Percentiles rank a stretch among this genome's conserved stretches.
phyloP scores from a whole-genome alignment of 306 rosid genomes.

The Rosa lucieae region DNA sequence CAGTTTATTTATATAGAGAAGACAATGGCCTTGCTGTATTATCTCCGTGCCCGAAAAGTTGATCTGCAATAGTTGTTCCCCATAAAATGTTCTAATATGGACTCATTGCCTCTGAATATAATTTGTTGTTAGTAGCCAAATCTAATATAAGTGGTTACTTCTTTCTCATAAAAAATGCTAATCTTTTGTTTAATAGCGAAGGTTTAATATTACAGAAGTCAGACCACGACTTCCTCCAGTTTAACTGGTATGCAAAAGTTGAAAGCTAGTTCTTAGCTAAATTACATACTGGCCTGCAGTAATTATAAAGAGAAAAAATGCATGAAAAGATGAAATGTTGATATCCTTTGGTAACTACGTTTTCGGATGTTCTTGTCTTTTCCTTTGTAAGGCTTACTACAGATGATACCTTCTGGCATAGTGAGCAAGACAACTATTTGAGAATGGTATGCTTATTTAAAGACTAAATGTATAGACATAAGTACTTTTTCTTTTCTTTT shows the following conservation, averaged over 20 bases:
- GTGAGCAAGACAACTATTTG: neutral
- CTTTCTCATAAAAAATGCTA: neutral
- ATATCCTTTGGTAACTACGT: too few relatives aligned
- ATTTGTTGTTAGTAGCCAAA: neutral
- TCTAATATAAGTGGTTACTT: neutral
- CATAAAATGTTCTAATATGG: neutral
- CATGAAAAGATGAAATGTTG: too few relatives aligned
- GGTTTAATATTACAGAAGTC: neutral
- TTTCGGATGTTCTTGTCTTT: too few relatives aligned
- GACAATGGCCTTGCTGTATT: neutral
- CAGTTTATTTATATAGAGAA: neutral
- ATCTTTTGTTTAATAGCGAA: neutral
- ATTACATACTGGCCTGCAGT: too few relatives aligned
- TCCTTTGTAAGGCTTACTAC: too few relatives aligned
- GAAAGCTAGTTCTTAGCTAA: too few relatives aligned
- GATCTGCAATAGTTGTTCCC: neutral
- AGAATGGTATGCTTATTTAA: neutral
- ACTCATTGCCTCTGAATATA: neutral
- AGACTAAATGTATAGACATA: too few relatives aligned
- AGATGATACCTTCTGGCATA: too few relatives aligned
- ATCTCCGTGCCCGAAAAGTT: neutral
- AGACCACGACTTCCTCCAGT: neutral
- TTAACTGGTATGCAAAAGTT: too few relatives aligned
- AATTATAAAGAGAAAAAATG: too few relatives aligned
- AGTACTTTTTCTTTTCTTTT: too few relatives aligned